Conservation (phyloP, 805 yeast species). For the Huiozyma sinensis region DNA sequence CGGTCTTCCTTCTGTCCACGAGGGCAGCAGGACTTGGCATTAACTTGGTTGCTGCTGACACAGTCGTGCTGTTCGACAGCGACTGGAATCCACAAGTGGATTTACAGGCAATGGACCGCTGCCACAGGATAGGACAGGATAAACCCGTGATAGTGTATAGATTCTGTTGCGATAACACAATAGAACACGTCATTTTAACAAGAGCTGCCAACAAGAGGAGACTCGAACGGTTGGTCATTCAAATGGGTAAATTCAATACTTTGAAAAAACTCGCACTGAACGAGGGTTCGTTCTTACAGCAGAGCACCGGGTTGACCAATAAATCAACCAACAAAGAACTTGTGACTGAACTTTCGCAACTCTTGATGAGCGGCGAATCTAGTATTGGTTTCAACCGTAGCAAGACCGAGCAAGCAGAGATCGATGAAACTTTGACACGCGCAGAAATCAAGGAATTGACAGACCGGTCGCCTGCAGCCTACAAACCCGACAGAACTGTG, state of each 20-base stretch:
- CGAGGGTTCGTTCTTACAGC: slow-evolving; percentile 20
- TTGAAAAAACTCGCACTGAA: slow-evolving; percentile 29
- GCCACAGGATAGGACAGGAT: slow-evolving; percentile 84
- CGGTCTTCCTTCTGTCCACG: slow-evolving; percentile 70
- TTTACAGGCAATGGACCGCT: slow-evolving; percentile 91
- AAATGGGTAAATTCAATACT: slow-evolving; percentile 47
- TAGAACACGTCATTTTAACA: slow-evolving; percentile 73
- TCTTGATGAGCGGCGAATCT: slow-evolving; percentile 33
- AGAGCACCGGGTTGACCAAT: slow-evolving; percentile 10
- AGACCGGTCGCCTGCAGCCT: slow-evolving; percentile 39
- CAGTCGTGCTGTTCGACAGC: slow-evolving; percentile 80
- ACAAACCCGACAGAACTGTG: slow-evolving; percentile 20
- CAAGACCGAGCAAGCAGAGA: slow-evolving; percentile 17
- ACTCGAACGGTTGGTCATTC: slow-evolving; percentile 66
- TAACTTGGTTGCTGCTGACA: slow-evolving; percentile 76
- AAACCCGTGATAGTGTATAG: slow-evolving; percentile 77
- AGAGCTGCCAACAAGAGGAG: slow-evolving; percentile 73
- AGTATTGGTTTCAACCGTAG: slow-evolving; percentile 25
- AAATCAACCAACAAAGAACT: slow-evolving; percentile 23
- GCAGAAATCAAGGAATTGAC: slow-evolving; percentile 40
- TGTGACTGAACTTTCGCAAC: slow-evolving; percentile 32
- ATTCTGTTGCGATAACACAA: slow-evolving; percentile 62
- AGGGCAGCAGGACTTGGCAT: slow-evolving; percentile 94
- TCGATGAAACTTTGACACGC: slow-evolving; percentile 21
- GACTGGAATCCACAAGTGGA: slow-evolving; percentile 99